phyloP scores from a whole-genome alignment of 75 land plant genomes.

The Sequoiadendron giganteum region DNA sequence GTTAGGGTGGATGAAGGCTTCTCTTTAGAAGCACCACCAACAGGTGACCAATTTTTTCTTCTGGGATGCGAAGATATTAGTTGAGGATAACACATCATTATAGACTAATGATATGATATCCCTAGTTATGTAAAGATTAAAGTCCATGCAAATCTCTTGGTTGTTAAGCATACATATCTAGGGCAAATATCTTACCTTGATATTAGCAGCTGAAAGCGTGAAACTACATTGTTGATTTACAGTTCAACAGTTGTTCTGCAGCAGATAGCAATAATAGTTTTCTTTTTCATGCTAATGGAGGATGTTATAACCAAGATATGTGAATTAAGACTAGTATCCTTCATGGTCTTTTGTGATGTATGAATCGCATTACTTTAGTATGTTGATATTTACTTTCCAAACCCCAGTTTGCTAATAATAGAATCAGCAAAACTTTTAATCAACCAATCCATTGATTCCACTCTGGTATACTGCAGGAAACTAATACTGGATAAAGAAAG shows the following conservation, averaged over 20 bases:
- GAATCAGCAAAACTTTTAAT: not conserved
- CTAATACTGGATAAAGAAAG: not conserved
- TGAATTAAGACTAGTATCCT: not conserved
- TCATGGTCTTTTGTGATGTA: not conserved
- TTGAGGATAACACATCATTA: not conserved
- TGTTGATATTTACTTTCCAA: not conserved
- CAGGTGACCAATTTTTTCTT: not conserved
- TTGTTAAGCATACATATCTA: not conserved
- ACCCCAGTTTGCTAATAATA: not conserved
- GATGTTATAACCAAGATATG: not conserved
- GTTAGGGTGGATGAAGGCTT: not conserved
- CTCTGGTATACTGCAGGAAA: not conserved
- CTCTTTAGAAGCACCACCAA: not conserved
- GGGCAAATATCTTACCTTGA: slow-evolving; percentile 1
- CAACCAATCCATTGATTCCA: not conserved
- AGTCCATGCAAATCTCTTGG: not conserved
- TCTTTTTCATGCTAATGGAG: not conserved
- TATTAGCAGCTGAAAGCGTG: not conserved
- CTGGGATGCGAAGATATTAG: not conserved
- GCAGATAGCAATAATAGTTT: not conserved
- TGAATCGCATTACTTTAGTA: not conserved
- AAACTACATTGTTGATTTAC: not conserved
- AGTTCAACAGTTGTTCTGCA: not conserved
- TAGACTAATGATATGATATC: not conserved
- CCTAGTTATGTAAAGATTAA: not conserved